Percentiles rank a stretch among this genome's conserved stretches.
Conservation (phyloP, 352 stramenopile species). For the Phytopythium mirpurense region DNA sequence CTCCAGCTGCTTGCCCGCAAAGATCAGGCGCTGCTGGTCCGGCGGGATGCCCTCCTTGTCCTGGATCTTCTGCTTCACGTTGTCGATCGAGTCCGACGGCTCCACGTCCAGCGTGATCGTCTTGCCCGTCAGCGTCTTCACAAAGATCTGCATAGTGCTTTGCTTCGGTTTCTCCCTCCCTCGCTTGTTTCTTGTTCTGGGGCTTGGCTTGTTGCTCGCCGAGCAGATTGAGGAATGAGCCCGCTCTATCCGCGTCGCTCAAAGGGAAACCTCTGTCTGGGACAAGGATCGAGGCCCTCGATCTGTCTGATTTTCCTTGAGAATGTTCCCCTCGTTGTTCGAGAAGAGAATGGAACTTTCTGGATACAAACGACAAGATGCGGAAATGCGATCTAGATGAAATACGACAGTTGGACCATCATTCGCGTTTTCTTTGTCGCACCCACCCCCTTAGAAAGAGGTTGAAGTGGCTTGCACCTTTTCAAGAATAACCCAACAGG, state of each 20-base stretch:
- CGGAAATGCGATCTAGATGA: background rate
- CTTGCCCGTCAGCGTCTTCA: constrained; percentile 87
- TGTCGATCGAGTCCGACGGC: constrained; percentile 19
- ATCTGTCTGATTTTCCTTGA: too few species aligned
- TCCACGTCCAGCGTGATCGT: constrained; percentile 51
- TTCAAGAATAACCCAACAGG: too few species aligned
- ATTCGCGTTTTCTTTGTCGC: constrained; percentile 5
- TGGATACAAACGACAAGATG: constrained; percentile 4
- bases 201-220: constrained; percentile 11
- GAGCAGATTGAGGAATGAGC: constrained; percentile 18
- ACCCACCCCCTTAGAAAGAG: background rate
- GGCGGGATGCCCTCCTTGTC: constrained; percentile 92
- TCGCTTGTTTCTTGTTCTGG: constrained; percentile 17
- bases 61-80: constrained; percentile 95
- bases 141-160: constrained; percentile 84
- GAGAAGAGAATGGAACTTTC: constrained; percentile 5
- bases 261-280: background rate
- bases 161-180: constrained; percentile 3
- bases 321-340: background rate
- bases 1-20: constrained; percentile 95
- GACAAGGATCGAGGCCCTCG: too few species aligned
- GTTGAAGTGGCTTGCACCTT: constrained; percentile 5
- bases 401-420: background rate
- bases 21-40: constrained; percentile 95
- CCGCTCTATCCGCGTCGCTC: background rate